Evolutionary conservation across 805 yeast genomes (phyloP).

Genomic region (Saturnispora hagleri): DNA sequence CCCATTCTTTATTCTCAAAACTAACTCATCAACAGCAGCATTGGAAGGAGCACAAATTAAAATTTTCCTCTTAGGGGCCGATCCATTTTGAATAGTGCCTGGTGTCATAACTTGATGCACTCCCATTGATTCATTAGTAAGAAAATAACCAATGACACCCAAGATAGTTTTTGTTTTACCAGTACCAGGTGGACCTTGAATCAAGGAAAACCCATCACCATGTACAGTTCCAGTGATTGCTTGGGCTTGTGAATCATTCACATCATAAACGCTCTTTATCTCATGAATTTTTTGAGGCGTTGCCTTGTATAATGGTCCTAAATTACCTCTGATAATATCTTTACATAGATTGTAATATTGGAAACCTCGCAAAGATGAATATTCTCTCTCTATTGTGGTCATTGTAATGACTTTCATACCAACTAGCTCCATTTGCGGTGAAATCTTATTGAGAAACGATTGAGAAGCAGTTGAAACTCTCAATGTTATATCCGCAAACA

Average conservation of each 20-base stretch:
- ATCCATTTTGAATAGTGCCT: constrained; percentile 7
- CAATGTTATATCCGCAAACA: constrained; percentile 65
- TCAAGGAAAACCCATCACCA: constrained; percentile 71
- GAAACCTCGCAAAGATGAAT: constrained; percentile 70
- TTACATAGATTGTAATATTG: constrained; percentile 71
- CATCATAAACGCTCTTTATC: constrained; percentile 43
- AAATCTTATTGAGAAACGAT: constrained; percentile 44
- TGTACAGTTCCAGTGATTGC: constrained; percentile 72
- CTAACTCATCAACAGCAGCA: constrained; percentile 97
- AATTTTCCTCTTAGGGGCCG: constrained; percentile 40
- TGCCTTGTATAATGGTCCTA: constrained; percentile 35
- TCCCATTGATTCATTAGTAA: constrained; percentile 29
- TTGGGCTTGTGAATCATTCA: constrained; percentile 83
- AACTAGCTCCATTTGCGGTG: constrained; percentile 54
- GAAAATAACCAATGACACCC: constrained; percentile 76
- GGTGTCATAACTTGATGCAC: constrained; percentile 11
- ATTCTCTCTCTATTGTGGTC: constrained; percentile 92
- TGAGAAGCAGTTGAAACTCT: constrained; percentile 46
- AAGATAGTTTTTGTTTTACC: constrained; percentile 97
- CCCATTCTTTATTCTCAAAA: constrained; percentile 70
- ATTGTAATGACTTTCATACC: constrained; percentile 75
- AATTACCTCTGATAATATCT: constrained; percentile 57
- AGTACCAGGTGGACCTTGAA: constrained; percentile 99
- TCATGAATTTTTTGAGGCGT: constrained; percentile 31
- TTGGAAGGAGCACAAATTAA: constrained; percentile 96